A percentile compares a stretch with the other conserved stretches of the same genome.
Evolutionary conservation across 2,329 filamentous ascomycete species (phyloP).

Genomic region (Aspergillus spinulosporus): DNA sequence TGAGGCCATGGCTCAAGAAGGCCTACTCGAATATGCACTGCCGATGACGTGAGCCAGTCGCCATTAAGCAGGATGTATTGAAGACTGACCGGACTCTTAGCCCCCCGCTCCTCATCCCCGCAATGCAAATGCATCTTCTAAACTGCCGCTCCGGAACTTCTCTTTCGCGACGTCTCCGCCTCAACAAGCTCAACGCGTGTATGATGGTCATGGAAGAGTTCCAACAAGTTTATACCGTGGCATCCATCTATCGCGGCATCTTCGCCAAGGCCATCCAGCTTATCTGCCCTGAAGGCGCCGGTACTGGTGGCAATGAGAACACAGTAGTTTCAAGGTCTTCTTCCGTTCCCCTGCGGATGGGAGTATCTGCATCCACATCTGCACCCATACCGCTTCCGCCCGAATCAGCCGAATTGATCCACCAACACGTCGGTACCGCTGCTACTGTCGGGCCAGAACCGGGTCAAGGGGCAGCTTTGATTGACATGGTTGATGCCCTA

Average conservation of each 20-base stretch:
- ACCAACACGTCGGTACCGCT: no score
- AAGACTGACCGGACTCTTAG: constrained; percentile 9
- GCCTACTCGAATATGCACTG: constrained; percentile 24
- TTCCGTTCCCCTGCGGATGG: not conserved
- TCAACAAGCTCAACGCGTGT: constrained; percentile 34
- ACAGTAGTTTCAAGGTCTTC: not conserved
- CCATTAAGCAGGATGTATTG: not conserved
- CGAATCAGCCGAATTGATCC: no score
- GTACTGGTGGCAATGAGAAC: not conserved
- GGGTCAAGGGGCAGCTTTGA: not conserved
- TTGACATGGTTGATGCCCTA: constrained; percentile 21
- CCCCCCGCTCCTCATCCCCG: constrained; percentile 32
- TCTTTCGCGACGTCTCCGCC: constrained; percentile 28
- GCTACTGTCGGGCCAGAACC: not conserved
- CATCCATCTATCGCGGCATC: constrained; percentile 30
- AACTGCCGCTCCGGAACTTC: constrained; percentile 28
- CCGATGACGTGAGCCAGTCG: constrained; percentile 30
- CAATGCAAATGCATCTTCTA: constrained; percentile 36
- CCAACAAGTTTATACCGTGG: constrained; percentile 31
- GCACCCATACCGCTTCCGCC: not conserved
- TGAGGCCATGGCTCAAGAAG: constrained; percentile 28
- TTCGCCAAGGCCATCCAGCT: constrained; percentile 29
- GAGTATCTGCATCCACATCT: not conserved
- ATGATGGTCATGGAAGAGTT: constrained; percentile 37
- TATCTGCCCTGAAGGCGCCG: constrained; percentile 22